phyloP scores from a whole-genome alignment of 495 filamentous ascomycete genomes.

The Saxispiralis lemnorum region DNA sequence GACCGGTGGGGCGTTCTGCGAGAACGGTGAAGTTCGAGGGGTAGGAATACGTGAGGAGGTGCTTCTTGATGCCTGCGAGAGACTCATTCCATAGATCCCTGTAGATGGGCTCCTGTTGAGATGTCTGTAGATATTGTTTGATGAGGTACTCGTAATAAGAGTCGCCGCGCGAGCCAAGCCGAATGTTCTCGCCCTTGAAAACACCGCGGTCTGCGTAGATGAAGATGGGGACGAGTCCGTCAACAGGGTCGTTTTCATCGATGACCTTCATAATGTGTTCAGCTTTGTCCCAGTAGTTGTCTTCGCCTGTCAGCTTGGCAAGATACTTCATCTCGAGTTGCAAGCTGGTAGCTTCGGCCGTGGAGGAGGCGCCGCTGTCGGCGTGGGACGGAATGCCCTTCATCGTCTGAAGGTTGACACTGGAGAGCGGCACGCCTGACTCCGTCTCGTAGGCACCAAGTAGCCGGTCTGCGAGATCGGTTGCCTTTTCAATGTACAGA shows the following conservation, averaged over 20 bases:
- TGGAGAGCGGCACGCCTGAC: conserved; percentile 77
- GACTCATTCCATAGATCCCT: conserved; percentile 84
- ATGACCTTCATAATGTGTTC: conserved; percentile 84
- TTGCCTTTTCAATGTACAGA: conserved; percentile 87
- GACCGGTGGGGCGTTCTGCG: conserved; percentile 64
- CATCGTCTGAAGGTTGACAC: conserved; percentile 65
- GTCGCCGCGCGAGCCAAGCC: conserved; percentile 82
- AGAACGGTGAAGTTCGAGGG: conserved; percentile 67
- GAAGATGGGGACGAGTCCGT: conserved; percentile 81
- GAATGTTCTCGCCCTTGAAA: conserved; percentile 71
- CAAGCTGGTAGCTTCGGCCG: conserved; percentile 76
- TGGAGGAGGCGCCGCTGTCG: conserved; percentile 81
- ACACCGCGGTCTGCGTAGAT: conserved; percentile 60
- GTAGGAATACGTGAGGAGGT: conserved; percentile 75
- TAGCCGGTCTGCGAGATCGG: conserved; percentile 75
- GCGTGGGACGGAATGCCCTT: conserved; percentile 60
- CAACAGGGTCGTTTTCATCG: conserved; percentile 56
- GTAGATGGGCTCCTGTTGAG: conserved; percentile 70
- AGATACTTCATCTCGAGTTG: conserved; percentile 98
- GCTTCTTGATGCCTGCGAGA: conserved; percentile 68
- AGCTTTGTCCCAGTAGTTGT: conserved; percentile 71
- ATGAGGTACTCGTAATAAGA: conserved; percentile 97
- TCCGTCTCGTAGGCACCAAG: conserved; percentile 71
- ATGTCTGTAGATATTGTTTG: conserved; percentile 91
- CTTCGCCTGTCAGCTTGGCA: conserved; percentile 83